Percentiles rank a stretch among this genome's conserved stretches.
Evolutionary conservation across 1,139 yeast genomes (phyloP).

Genomic region (Magnusiomyces clavatus): DNA sequence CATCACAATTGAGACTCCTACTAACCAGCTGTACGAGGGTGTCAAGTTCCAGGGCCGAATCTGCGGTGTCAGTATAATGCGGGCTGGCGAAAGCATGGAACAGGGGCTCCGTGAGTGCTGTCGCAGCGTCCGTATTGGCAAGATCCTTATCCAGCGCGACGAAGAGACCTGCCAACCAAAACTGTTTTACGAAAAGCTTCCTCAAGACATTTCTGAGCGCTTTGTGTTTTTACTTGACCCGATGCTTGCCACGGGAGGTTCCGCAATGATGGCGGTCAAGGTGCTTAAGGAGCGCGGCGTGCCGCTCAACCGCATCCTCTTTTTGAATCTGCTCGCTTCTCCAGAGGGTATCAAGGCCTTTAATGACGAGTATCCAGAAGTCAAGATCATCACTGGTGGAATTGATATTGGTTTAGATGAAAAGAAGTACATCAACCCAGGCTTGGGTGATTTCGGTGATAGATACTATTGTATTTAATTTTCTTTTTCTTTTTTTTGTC

Average conservation of each 20-base stretch:
- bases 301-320: slow-evolving; percentile 74
- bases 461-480: slow-evolving; percentile 80
- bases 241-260: slow-evolving; percentile 97
- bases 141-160: slow-evolving; percentile 91
- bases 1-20: slow-evolving; percentile 62
- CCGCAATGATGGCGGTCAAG: slow-evolving; percentile 95
- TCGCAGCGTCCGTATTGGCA: slow-evolving; percentile 91
- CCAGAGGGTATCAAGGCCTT: slow-evolving; percentile 87
- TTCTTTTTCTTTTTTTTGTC: too few relatives aligned
- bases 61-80: slow-evolving; percentile 93
- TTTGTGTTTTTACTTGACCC: slow-evolving; percentile 91
- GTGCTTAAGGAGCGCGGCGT: slow-evolving; percentile 84
- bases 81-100: slow-evolving; percentile 99
- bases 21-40: slow-evolving; percentile 69
- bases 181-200: slow-evolving; percentile 79
- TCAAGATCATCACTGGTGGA: slow-evolving; percentile 88
- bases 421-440: slow-evolving; percentile 81
- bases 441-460: slow-evolving; percentile 97
- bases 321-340: slow-evolving; percentile 83
- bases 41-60: slow-evolving; percentile 80
- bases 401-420: slow-evolving; percentile 82
- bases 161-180: slow-evolving; percentile 69
- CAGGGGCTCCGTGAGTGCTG: slow-evolving; percentile 96
- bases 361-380: slow-evolving; percentile 69
- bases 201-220: slow-evolving; percentile 81